These are phyloP conservation scores for Penicillium roqueforti DNA, from an alignment of 495 filamentous ascomycete species.

Conservation along the genomic window DNA sequence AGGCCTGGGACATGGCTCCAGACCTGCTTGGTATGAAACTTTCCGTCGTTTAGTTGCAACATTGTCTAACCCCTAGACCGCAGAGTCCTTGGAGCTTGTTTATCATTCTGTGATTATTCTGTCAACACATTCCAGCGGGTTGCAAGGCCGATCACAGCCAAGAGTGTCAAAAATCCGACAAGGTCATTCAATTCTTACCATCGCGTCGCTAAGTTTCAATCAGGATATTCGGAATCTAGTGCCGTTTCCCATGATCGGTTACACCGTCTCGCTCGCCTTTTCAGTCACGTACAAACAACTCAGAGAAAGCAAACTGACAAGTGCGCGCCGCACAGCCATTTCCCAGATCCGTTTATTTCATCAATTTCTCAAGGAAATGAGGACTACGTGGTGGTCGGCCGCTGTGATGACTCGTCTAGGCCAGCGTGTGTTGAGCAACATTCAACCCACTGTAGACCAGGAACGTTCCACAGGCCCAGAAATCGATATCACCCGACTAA, in stretches of 20 bases:
- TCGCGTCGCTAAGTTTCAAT: conserved; percentile 16
- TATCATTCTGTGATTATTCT: conserved; percentile 23
- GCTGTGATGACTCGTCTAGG: conserved; percentile 26
- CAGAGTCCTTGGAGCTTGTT: conserved; percentile 18
- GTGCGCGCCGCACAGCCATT: conserved; percentile 10
- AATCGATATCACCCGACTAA: conserved; percentile 8
- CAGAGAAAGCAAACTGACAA: conserved; percentile 15
- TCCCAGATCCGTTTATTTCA: conserved; percentile 17
- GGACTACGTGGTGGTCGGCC: conserved; percentile 25
- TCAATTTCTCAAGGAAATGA: conserved; percentile 13
- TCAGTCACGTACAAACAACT: conserved; percentile 24
- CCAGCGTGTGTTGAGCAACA: conserved; percentile 14
- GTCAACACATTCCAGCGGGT: conserved; percentile 16
- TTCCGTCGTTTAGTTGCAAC: background rate
- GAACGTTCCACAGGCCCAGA: background rate
- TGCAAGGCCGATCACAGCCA: conserved; percentile 18
- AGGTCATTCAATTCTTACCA: conserved; percentile 14
- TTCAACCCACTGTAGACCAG: conserved; percentile 5
- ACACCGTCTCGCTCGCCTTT: conserved; percentile 23
- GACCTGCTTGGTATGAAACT: conserved; percentile 12
- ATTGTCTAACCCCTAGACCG: background rate
- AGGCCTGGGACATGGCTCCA: conserved; percentile 8
- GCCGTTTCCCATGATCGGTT: conserved; percentile 21
- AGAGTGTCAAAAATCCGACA: conserved; percentile 17
- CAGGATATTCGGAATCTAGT: conserved; percentile 6